Base-by-base conservation (phyloP, 2,329 filamentous ascomycete species). In the Fusarium sp. region DNA sequence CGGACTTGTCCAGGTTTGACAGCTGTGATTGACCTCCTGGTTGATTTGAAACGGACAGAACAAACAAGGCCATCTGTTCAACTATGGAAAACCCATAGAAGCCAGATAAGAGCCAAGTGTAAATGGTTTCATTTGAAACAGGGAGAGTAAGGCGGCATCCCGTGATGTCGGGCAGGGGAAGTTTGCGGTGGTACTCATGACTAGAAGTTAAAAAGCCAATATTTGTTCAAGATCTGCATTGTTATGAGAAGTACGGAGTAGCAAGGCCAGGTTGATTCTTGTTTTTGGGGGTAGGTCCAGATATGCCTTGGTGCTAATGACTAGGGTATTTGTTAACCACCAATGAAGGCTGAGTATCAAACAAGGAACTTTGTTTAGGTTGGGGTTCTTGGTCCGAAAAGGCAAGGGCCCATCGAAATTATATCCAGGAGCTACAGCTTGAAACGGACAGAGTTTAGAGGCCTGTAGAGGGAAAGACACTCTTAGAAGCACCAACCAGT, bases 51-150 rank as follows among this genome's bases (percentile, higher is more conserved):
- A 67, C 63, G 12, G 47, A 71, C 22, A 52, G 24, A 57, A 54
- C 28, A 65, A 66, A 48, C 45, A 28, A 47, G 62, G n/a, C 45
- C 31, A 58, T 18, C 33, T 35, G 28, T n/a, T 63, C 36, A 47
- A 36, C 47, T 62, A 22, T 26, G 26, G 26, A 35, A 56, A 44
- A 28, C 56, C 31, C 20, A 42, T 39, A 57, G 4, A 38, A 41
- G 26, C 42, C 36, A 42, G 58, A 49, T 44, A 36, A 45, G 24
- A 56, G 54, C 35, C 54, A 39, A 49, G 41, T 48, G 12, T 44
- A 41, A n/a, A 49, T 52, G n/a, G 49, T 58, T 72, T 72, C 58
- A 64, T 69, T 67, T 55, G 63, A 62, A 59, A 64, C 57, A 26
- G 35, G 22, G 15, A 54, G 55, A 36, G 45, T 39, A 14, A 39